Evolutionary conservation across 2,329 filamentous ascomycete genomes (phyloP).

Genomic region (Phialophora verrucosa): DNA sequence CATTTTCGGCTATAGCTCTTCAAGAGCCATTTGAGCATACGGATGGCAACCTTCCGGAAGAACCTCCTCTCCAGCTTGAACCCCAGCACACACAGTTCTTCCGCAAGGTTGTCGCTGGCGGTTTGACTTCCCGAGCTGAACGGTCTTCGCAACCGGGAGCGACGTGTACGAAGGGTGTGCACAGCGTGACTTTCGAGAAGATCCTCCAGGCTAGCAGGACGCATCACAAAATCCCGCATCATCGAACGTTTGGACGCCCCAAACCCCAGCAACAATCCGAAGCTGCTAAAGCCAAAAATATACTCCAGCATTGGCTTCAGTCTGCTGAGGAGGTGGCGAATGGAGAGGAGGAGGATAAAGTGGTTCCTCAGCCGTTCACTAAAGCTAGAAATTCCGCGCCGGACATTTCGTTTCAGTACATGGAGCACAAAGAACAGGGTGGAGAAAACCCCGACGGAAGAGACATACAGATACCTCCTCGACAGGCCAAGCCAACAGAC

Average conservation of each 20-base stretch:
- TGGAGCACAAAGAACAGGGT: background rate
- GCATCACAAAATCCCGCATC: background rate
- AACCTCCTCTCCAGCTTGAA: background rate
- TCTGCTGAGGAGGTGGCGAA: background rate
- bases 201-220: background rate
- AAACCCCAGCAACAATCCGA: slow-evolving; percentile 5
- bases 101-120: background rate
- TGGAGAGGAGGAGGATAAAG: background rate
- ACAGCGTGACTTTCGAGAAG: slow-evolving; percentile 8
- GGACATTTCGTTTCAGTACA: background rate
- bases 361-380: background rate
- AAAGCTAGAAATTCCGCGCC: background rate
- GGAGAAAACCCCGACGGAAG: background rate
- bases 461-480: background rate
- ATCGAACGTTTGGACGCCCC: background rate
- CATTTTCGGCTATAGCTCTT: slow-evolving; percentile 23
- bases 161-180: background rate
- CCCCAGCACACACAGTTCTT: background rate
- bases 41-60: background rate
- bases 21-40: slow-evolving; percentile 9
- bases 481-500: no score
- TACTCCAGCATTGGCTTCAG: slow-evolving; percentile 8
- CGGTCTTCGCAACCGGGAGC: background rate
- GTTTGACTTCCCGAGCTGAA: background rate
- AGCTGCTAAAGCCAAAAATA: background rate